Conservation (phyloP, 352 stramenopile species). For the Pythium vanterpoolii region DNA sequence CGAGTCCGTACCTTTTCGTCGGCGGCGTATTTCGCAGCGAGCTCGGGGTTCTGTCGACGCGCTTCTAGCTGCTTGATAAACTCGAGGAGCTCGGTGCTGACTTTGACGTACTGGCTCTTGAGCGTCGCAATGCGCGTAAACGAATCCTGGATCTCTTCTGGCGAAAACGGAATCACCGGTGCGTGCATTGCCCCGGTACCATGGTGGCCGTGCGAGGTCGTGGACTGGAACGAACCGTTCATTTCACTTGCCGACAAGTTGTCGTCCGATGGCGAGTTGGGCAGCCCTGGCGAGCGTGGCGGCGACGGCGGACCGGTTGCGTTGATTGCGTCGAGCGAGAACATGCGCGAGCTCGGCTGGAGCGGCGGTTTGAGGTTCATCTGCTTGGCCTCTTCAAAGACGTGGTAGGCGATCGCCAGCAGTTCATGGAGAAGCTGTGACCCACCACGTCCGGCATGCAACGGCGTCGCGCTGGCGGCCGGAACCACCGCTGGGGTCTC, state of each 20-base stretch:
- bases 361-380: conserved; percentile 84
- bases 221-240: conserved; percentile 40
- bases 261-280: conserved; percentile 47
- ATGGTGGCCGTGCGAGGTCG: conserved; percentile 28
- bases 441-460: conserved; percentile 27
- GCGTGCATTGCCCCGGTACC: conserved; percentile 28
- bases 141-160: conserved; percentile 84
- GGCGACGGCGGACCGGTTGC: conserved; percentile 17
- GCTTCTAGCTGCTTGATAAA: conserved; percentile 49
- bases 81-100: conserved; percentile 60
- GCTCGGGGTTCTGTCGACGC: conserved; percentile 13
- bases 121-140: conserved; percentile 79
- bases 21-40: conserved; percentile 8
- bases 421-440: conserved; percentile 63
- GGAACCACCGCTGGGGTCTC: background rate
- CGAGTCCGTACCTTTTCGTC: conserved; percentile 20
- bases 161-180: conserved; percentile 63
- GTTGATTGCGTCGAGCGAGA: conserved; percentile 47
- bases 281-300: conserved; percentile 27
- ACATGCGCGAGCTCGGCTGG: conserved; percentile 74
- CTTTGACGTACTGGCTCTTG: conserved; percentile 78
- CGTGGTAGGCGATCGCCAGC: conserved; percentile 68
- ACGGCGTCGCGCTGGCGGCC: background rate
- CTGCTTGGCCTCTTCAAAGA: conserved; percentile 79
- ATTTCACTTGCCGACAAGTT: conserved; percentile 29